Evolutionary conservation across 192 early-diverging fungal species (phyloP), one percentile per base, ranked within the genome.

Genomic region (Rhizophagus clarus): DNA sequence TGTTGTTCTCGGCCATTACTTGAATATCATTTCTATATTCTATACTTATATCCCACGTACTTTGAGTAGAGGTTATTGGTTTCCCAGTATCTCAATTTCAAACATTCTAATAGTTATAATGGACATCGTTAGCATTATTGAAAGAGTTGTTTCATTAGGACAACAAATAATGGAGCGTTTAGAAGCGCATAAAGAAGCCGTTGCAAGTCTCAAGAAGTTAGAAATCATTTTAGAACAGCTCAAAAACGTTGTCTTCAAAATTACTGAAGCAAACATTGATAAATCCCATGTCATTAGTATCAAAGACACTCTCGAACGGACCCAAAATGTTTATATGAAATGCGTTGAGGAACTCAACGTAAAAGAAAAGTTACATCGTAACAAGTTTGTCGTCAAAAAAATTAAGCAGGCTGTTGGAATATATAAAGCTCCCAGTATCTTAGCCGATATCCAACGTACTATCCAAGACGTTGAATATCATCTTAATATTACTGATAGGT

Each of bases 61-160:
- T 40, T 40, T 7, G n/a, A 7, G 37, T 40, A 40, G 37, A 40
- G 42, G 11, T 45, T 45, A 45, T 45, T 45, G 42, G 37, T 40
- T 40, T 37, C 5, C 37, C 37, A 40, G 7, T 45, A 45, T 45
- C 11, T 45, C 42, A 45, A 12, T 45, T 45, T 11, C 11, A 1
- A 45, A 45, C 51, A 7, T 31, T 66, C 8, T 31, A 32, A 15
- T 42, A 77, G 15, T 24, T 15, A 77, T 22, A 56, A 77, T 77
- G 76, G 62, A 69, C n/a, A 29, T 77, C 29, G 24, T 77, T 24
- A 34, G 28, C 15, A 67, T 77, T 32, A 77, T 77, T 67, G 34
- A 69, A 45, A 32, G 34, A 15, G 24, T 77, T 15, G 29, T 77
- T 63, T 42, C 24, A 6, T 40, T 77, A 20, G 76, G 76, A 0